These are phyloP conservation scores for Isatis tinctoria DNA, from an alignment of 345 rosid genomes.

Conservation along the genomic window DNA sequence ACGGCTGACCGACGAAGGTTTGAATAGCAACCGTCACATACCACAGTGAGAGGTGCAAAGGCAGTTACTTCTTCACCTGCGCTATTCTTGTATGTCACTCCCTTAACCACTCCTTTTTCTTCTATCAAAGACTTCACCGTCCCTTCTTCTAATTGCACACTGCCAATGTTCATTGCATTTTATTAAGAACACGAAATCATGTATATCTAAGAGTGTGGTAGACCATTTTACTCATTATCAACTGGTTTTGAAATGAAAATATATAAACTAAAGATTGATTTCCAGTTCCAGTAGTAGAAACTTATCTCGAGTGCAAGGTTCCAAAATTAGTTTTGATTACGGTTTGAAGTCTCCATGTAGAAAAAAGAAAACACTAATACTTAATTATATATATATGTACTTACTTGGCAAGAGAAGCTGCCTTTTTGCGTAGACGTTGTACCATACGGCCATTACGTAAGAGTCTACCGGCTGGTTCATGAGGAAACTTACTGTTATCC, in stretches of 20 bases:
- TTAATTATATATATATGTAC: not conserved
- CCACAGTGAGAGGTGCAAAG: slow-evolving; percentile 63
- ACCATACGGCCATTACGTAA: slow-evolving; percentile 35
- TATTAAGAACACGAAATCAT: not conserved
- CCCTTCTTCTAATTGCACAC: slow-evolving; percentile 43
- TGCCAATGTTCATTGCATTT: slow-evolving; percentile 7
- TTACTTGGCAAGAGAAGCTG: slow-evolving; percentile 33
- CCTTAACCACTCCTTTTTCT: slow-evolving; percentile 54
- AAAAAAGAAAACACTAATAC: not conserved
- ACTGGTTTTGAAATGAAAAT: not conserved
- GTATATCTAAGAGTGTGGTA: not conserved
- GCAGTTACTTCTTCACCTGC: slow-evolving; percentile 40
- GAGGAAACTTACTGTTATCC: not conserved
- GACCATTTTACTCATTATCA: not conserved
- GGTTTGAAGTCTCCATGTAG: not conserved
- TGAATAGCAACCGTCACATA: slow-evolving; percentile 71
- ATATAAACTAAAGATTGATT: not conserved
- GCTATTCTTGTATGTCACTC: slow-evolving; percentile 54
- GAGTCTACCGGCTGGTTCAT: slow-evolving; percentile 18
- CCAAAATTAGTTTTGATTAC: too few relatives aligned
- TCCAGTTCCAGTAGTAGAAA: not conserved
- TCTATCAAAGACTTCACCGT: slow-evolving; percentile 56
- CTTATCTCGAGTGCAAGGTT: not conserved
- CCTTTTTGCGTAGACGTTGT: slow-evolving; percentile 29
- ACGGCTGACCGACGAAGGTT: slow-evolving; percentile 65